These are phyloP conservation scores for Tolypocladium paradoxum DNA, from an alignment of 2,329 filamentous ascomycete genomes.

Conservation along the genomic window DNA sequence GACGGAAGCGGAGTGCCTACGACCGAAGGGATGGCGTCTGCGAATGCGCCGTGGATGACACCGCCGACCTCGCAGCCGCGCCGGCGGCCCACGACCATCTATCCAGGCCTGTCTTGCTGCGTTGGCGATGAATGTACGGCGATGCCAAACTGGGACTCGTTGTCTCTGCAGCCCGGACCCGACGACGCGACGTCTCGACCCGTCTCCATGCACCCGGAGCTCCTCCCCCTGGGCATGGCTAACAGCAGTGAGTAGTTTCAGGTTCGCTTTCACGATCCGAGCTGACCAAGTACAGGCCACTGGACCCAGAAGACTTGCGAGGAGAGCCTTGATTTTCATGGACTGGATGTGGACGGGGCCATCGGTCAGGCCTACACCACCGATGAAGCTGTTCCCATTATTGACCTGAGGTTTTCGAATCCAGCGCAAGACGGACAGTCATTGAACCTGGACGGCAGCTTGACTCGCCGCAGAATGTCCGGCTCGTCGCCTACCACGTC, in stretches of 20 bases:
- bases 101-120: conserved; percentile 51
- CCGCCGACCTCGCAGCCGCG: conserved; percentile 37
- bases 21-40: conserved; percentile 33
- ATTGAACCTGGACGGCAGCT: conserved; percentile 38
- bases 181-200: conserved; percentile 42
- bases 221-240: conserved; percentile 3
- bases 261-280: neutral
- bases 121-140: conserved; percentile 41
- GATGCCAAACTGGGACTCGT: conserved; percentile 46
- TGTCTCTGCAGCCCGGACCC: conserved; percentile 39
- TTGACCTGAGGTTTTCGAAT: conserved; percentile 45
- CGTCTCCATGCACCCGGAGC: conserved; percentile 46
- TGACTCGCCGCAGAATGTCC: conserved; percentile 53
- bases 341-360: conserved; percentile 44
- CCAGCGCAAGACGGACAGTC: conserved; percentile 37
- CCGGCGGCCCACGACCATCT: conserved; percentile 47
- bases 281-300: neutral
- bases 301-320: conserved; percentile 48
- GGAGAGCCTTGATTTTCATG: conserved; percentile 43
- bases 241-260: conserved; percentile 18
- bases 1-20: conserved; percentile 39
- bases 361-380: conserved; percentile 53
- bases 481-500: conserved; percentile 63
- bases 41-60: conserved; percentile 43
- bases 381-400: conserved; percentile 51